Evolutionary conservation across 768 basidiomycete species (phyloP).

Genomic region (Strobilomyces dryophilus): DNA sequence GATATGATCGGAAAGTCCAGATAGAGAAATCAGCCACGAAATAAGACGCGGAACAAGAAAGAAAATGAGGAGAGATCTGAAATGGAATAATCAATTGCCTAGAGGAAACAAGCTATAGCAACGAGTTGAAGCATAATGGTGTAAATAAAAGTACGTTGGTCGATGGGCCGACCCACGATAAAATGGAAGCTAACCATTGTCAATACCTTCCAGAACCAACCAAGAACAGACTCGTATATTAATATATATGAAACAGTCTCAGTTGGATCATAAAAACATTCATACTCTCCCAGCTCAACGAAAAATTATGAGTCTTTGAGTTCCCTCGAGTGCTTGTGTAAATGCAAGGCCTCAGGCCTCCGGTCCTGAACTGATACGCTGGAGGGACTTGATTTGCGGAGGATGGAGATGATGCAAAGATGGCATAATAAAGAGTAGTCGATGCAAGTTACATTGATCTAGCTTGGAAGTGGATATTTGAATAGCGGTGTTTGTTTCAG

Average conservation of each 20-base stretch:
- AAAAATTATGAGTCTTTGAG: neutral
- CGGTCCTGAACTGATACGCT: no score
- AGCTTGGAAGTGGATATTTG: no score
- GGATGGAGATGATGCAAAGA: neutral
- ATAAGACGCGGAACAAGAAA: no score
- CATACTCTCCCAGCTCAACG: neutral
- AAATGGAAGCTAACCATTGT: neutral
- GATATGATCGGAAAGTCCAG: neutral
- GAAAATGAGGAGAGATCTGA: neutral
- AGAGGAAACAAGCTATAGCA: slow-evolving; percentile 4
- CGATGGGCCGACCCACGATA: slow-evolving; percentile 1
- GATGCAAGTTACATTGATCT: no score
- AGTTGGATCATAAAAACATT: neutral
- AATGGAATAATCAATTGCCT: neutral
- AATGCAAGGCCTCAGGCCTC: no score
- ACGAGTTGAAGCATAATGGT: slow-evolving; percentile 15
- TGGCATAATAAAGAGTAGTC: neutral
- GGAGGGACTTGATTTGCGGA: neutral
- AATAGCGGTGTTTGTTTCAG: no score
- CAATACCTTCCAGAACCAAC: neutral
- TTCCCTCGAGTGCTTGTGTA: neutral
- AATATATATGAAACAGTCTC: neutral
- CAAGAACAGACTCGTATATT: neutral
- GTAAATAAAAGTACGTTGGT: slow-evolving; percentile 15
- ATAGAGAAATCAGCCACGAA: neutral